Evolutionary conservation across 2,329 filamentous ascomycete genomes (phyloP), one percentile per base, ranked within the genome.

Genomic region (Xylaria sp.): DNA sequence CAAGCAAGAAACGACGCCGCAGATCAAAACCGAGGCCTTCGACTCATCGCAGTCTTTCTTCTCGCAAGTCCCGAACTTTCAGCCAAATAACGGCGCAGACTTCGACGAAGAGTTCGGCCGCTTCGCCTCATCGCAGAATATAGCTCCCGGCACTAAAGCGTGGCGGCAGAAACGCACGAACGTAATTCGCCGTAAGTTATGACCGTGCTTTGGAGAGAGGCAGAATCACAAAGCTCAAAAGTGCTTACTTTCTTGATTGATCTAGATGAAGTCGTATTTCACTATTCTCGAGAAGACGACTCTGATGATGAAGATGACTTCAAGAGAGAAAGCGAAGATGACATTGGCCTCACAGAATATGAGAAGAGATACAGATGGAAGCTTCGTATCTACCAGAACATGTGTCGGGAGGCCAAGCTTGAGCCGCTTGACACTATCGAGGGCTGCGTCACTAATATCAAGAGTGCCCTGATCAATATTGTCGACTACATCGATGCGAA

Each of bases 71-170:
- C 64, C 70, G 1, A 46, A 72, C 59, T 77, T 77, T 23, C 36
- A 62, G 41, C 74, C 76, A n/a, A 48, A 75, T 36, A 57, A 57
- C 33, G 66, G 58, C 12, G 70, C 73, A 4, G 62, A 63, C 18
- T 77, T 77, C 31, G 75, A 76, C 2, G 71, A 76, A 9, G 75
- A 77, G 31, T 77, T 77, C 18, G n/a, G 46, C 4, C 75, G 76
- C 9, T 73, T 75, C 51, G 75, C 75, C 13, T 77, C 74, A 8
- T 77, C 75, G 12, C 76, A 77, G 36, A 62, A 72, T 18, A 70
- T 72, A 39, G 23, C 10, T 2, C 70, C 52, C 10, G 68, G 70
- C 2, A 68, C 68, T 1, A 12, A 49, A 12, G 56, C 15, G 4
- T 72, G 70, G 70, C 41, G 63, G 20, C 28, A 56, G 52, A 52